Evolutionary conservation across 208 protist genomes (phyloP), one percentile per base, ranked within the genome.

Genomic region (Leishmania tarentolae): DNA sequence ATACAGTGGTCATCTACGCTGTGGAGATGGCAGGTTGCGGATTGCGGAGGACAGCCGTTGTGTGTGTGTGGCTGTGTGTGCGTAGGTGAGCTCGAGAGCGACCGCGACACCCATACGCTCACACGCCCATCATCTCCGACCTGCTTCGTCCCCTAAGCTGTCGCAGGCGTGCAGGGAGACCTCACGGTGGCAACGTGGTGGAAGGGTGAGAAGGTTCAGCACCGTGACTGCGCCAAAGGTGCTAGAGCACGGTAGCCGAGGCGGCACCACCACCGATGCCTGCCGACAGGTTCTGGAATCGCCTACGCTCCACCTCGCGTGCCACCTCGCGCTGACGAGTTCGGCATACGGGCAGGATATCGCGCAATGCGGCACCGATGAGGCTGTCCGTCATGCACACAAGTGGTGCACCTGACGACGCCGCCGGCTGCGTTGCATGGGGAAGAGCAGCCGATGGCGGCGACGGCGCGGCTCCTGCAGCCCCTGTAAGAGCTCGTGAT

Each of bases 291-390:
- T 78, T 56, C 75, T 84, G 81, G 37, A 81, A 84, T 31, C 75
- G 66, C 4, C 76, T 50, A 5, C 81, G 81, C 0, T 42, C 50
- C 76, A 84, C 81, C n/a, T 84, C 81, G n/a, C 81, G 81, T 7
- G 81, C 81, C 76, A 84, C 81, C 76, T 80, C 59, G 35, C 71
- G 75, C 76, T 84, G 81, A 7, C 81, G 81, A 4, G 81, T 76
- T 15, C 74, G 46, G 40, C 81, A 84, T 28, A 78, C 76, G 3
- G 81, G 81, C 61, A 84, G 35, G 17, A 84, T 70, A 44, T 84
- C 81, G 9, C 61, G 81, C 76, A 84, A 53, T 21, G 81, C 81
- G 0, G 81, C 81, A 15, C 81, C 81, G 37, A 84, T 84, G 44
- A 84, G 76, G 4, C 69, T 77, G 81, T 84, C 81, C 17, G 81